phyloP scores from a whole-genome alignment of 768 basidiomycete genomes.

The Tephrocybe sp. region DNA sequence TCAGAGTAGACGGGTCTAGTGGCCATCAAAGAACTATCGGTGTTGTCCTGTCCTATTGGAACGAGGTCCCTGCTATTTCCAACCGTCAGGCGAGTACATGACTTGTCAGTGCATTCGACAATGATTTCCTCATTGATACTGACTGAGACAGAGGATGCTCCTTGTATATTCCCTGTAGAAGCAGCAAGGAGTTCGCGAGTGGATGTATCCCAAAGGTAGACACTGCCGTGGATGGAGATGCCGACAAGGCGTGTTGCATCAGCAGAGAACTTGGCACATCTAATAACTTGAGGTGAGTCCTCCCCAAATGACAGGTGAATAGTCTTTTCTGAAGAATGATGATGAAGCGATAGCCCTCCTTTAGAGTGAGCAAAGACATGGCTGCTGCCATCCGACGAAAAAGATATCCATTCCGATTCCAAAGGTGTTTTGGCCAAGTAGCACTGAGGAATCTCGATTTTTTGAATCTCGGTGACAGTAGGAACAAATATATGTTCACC shows the following conservation, averaged over 20 bases:
- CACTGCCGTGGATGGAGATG: not conserved
- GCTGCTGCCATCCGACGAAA: not conserved
- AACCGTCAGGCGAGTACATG: not conserved
- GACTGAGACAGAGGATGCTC: not conserved
- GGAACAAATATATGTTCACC: too few species aligned
- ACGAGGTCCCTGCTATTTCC: not conserved
- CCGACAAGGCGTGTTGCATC: not conserved
- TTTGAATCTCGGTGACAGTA: too few species aligned
- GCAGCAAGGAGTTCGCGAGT: not conserved
- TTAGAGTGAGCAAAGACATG: not conserved
- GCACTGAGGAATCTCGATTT: too few species aligned
- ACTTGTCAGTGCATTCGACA: not conserved
- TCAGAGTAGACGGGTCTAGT: too few species aligned
- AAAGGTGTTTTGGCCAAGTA: not conserved
- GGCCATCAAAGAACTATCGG: too few species aligned
- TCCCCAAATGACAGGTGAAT: not conserved
- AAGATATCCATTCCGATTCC: not conserved
- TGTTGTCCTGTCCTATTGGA: not conserved
- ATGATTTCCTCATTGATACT: not conserved
- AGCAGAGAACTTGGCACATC: not conserved
- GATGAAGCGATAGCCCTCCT: not conserved
- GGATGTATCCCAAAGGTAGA: constrained; percentile 4
- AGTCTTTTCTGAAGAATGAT: not conserved
- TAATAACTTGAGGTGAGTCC: not conserved
- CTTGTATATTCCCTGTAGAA: not conserved